A percentile compares a stretch with the other conserved stretches of the same genome.
phyloP scores from a whole-genome alignment of 805 yeast genomes.

The Teunomyces funiuensis region DNA sequence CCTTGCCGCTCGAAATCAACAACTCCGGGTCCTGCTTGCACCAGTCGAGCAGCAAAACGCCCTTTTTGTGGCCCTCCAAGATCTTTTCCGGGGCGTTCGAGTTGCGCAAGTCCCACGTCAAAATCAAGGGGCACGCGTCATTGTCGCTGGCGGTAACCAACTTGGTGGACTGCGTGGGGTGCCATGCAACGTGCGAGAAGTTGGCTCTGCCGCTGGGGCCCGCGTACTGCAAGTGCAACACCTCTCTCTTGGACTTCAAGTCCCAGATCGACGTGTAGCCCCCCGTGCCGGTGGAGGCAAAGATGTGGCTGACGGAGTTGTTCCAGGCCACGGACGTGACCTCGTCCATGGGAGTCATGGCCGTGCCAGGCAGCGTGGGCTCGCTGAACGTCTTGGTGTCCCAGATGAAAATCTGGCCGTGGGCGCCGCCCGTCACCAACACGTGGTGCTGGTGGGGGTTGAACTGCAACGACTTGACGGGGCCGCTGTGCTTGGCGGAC shows the following conservation, averaged over 20 bases:
- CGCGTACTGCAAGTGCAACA: slow-evolving; percentile 75
- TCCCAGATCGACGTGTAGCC: slow-evolving; percentile 95
- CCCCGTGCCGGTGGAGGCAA: slow-evolving; percentile 84
- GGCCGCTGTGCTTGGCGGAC: slow-evolving; percentile 60
- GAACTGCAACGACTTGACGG: slow-evolving; percentile 74
- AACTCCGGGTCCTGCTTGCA: slow-evolving; percentile 76
- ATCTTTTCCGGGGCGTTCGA: slow-evolving; percentile 84
- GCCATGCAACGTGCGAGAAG: slow-evolving; percentile 89
- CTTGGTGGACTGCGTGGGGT: slow-evolving; percentile 83
- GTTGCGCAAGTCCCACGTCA: slow-evolving; percentile 93
- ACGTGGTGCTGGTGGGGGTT: slow-evolving; percentile 70
- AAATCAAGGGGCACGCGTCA: slow-evolving; percentile 75
- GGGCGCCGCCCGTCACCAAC: slow-evolving; percentile 83
- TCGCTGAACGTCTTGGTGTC: slow-evolving; percentile 68
- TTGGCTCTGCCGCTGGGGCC: slow-evolving; percentile 61
- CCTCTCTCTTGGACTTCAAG: slow-evolving; percentile 81
- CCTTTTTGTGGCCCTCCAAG: slow-evolving; percentile 80
- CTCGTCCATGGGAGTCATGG: slow-evolving; percentile 79
- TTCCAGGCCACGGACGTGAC: slow-evolving; percentile 88
- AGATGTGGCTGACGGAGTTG: slow-evolving; percentile 73
- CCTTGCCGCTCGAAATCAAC: slow-evolving; percentile 88
- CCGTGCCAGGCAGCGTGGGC: slow-evolving; percentile 68
- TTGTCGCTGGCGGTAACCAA: slow-evolving; percentile 84
- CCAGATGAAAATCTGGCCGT: slow-evolving; percentile 89
- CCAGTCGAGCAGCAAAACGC: slow-evolving; percentile 92